Base-by-base conservation (phyloP, 345 rosid species). In the Arabis alpina region DNA sequence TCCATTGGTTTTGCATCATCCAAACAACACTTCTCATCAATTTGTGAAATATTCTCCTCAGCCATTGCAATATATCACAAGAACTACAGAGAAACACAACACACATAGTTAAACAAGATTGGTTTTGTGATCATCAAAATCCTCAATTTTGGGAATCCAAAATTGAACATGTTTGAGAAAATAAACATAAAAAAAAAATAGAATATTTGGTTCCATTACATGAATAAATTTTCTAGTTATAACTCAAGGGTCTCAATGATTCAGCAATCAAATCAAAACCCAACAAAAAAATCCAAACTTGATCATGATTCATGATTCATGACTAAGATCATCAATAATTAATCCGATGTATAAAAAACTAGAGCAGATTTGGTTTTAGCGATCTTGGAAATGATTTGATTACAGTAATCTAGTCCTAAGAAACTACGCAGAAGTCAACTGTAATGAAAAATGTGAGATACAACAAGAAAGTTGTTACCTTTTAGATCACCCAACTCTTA, bases 381-480 rank as follows among this genome's bases (percentile, higher is more conserved):
- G 69, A 61, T 75, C 78, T 19, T 19, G 23, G 1, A 19, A 19
- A 19, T 19, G 23, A 19, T 19, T 19, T 19, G 23, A 19, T 19
- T 19, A 19, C 23, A 19, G 23, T 19, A 19, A 19, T 19, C 23
- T 19, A 19, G 23, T 19, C 23, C 1, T 19, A 19, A 19, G 23
- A 19, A 19, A 19, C 23, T 19, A 19, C 23, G 23, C 1, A 19
- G 23, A 19, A 19, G 71, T 71, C 68, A 50, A 54, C 63, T 40
- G 50, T 49, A 15, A 27, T 8, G 51, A 37, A 50, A 50, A 25
- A 36, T 53, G 68, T 66, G 37, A 51, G 66, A 57, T 55, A 54
- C 47, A 51, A 15, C 8, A 13, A 59, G 12, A 75, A 75, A 68
- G 59, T 16, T 75, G 64, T 68, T 74, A 75, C 78, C 78, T 74